Conservation (phyloP, 2,329 filamentous ascomycete species). For the Claviceps humidiphila region DNA sequence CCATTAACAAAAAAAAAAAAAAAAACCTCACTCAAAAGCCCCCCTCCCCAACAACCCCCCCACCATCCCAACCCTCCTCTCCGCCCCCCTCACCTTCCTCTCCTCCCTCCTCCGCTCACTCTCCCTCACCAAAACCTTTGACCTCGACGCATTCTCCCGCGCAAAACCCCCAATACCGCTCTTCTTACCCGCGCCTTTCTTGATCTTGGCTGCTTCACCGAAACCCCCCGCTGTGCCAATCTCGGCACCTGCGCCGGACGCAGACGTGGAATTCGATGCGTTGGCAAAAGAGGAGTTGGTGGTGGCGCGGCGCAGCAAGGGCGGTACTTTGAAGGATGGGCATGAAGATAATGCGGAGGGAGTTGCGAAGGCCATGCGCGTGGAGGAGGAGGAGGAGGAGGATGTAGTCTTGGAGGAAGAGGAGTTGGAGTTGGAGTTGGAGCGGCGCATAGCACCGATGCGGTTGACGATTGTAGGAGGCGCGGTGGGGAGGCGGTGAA, state of each 20-base stretch:
- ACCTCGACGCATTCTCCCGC: constrained; percentile 42
- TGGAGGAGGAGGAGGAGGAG: neutral
- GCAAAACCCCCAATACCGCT: constrained; percentile 49
- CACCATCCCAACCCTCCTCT: constrained; percentile 41
- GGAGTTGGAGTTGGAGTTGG: too few species aligned
- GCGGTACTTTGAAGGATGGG: constrained; percentile 51
- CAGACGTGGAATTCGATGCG: constrained; percentile 18
- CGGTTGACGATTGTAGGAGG: constrained; percentile 49
- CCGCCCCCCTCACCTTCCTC: constrained; percentile 43
- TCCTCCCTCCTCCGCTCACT: constrained; percentile 44
- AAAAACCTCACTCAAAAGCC: constrained; percentile 21
- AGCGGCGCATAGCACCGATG: constrained; percentile 51
- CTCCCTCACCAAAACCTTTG: constrained; percentile 39
- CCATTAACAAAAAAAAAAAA: too few species aligned
- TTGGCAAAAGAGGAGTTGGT: constrained; percentile 41
- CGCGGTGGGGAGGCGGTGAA: neutral
- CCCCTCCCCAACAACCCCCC: constrained; percentile 46
- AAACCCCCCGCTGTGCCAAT: constrained; percentile 21
- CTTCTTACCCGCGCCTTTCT: constrained; percentile 45
- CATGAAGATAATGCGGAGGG: constrained; percentile 28
- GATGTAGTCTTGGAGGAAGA: too few species aligned
- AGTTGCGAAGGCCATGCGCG: constrained; percentile 44
- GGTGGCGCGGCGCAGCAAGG: constrained; percentile 60
- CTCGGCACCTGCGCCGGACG: constrained; percentile 7
- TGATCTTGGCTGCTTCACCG: constrained; percentile 41